Evolutionary conservation across 441 rosid genomes (phyloP).

Genomic region (Corymbia calophylla): DNA sequence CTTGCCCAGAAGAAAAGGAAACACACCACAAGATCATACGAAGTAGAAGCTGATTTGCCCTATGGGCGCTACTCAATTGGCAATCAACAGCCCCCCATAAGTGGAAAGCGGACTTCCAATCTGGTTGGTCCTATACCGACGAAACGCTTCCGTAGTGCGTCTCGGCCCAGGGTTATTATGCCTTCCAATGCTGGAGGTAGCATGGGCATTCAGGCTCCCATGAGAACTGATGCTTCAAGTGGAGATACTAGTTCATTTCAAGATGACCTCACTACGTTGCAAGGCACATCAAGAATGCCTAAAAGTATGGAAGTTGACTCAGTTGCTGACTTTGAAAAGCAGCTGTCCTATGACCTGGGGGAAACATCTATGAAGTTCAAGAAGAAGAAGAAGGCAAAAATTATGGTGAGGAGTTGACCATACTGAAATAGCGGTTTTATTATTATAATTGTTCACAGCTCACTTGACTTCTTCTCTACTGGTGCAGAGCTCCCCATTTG

Average conservation of each 20-base stretch:
- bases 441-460: neutral
- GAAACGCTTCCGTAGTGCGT: conserved; percentile 88
- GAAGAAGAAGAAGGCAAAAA: conserved; percentile 80
- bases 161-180: conserved; percentile 74
- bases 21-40: conserved; percentile 57
- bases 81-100: conserved; percentile 37
- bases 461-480: conserved; percentile 21
- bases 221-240: conserved; percentile 91
- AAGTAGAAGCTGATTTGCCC: conserved; percentile 52
- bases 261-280: conserved; percentile 88
- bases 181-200: conserved; percentile 56
- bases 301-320: conserved; percentile 90
- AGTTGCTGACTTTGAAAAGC: conserved; percentile 64
- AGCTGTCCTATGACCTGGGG: conserved; percentile 57
- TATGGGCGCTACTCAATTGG: conserved; percentile 39
- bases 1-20: conserved; percentile 61
- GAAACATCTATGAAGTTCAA: conserved; percentile 78
- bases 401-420: conserved; percentile 35
- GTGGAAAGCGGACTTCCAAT: conserved; percentile 71
- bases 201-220: conserved; percentile 43
- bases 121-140: conserved; percentile 73
- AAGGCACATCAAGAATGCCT: conserved; percentile 69
- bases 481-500: conserved; percentile 73
- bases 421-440: neutral
- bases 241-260: conserved; percentile 97